Conservation (phyloP, 2,329 filamentous ascomycete species). For the Talaromyces sp. region DNA sequence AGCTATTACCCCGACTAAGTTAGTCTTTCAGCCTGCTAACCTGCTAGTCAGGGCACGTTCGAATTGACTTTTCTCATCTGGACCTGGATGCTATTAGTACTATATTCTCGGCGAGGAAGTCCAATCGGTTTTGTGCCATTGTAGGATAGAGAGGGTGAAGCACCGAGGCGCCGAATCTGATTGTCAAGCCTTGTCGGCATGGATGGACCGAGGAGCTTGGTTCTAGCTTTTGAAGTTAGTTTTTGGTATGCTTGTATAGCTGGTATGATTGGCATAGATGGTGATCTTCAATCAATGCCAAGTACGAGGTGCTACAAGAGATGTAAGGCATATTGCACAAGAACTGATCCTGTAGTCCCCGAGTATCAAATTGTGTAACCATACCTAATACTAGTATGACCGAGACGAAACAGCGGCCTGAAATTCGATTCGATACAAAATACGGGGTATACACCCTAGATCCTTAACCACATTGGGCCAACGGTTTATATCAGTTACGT, state of each 20-base stretch:
- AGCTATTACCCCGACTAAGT: not conserved
- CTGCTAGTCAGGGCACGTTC: not conserved
- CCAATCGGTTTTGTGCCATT: constrained; percentile 5
- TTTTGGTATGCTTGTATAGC: not conserved
- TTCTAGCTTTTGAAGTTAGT: not conserved
- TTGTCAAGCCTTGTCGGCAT: not conserved
- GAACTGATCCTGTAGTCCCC: not conserved
- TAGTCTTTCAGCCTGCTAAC: not conserved
- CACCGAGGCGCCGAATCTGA: not conserved
- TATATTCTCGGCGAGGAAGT: not conserved
- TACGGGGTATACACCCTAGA: not conserved
- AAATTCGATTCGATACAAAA: not conserved
- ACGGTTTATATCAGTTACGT: not conserved
- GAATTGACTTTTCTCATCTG: not conserved
- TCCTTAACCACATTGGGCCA: not conserved
- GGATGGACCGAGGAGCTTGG: not conserved
- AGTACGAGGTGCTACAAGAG: not conserved
- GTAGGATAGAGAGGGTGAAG: not conserved
- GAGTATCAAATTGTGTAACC: not conserved
- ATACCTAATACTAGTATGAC: not conserved
- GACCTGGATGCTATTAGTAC: not conserved
- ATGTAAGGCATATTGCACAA: too few relatives aligned
- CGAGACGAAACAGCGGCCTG: not conserved
- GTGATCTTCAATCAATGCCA: too few relatives aligned
- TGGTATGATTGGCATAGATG: not conserved